Evolutionary conservation across 768 basidiomycete species (phyloP), one percentile per base, ranked within the genome.

Genomic region (Amanita polypyramis): DNA sequence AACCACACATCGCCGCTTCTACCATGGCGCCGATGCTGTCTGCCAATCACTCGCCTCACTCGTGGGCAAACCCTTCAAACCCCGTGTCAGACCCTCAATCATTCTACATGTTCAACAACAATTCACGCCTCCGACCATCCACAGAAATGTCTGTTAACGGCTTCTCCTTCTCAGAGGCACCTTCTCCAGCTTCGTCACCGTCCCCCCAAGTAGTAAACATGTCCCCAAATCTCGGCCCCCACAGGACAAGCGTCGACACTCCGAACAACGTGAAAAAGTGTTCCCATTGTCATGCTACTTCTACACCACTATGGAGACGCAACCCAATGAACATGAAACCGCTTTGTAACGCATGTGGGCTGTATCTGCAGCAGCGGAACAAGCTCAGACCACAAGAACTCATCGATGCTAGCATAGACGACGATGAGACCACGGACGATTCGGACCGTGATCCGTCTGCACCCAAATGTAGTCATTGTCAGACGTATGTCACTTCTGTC

Each of bases 401-500:
- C 51, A 74, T 74, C 48, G 72, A 72, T 47, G 72, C 72, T 15
- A 71, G 73, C 54, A 57, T 56, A 14, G 70, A 67, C 41, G 70
- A 73, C 35, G 64, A 61, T 8, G 68, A 65, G 43, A 64, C 58
- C 3, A 59, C 61, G 1, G 69, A 72, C 4, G 62, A 65, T 33
- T 67, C 66, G 10, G 70, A 70, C 35, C 57, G 57, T 12, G 69
- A 71, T 52, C 63, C 64, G 21, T 59, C 61, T 32, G 71, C 70
- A 7, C 73, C 72, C 1, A 68, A 73, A 53, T 75, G 73, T 40
- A 72, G 68, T 45, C 73, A 74, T 57, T 75, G 73, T 50, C 66
- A 63, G 48, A 74, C 73, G 7, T 70, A 70, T 46, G 68, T 65
- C 35, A 75, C 73, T 2, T 72, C 70, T 6, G 73, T 75, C 35